These are phyloP conservation scores for Hemisphaericaspora subhashii DNA, from an alignment of 1,139 yeast genomes.

Conservation along the genomic window DNA sequence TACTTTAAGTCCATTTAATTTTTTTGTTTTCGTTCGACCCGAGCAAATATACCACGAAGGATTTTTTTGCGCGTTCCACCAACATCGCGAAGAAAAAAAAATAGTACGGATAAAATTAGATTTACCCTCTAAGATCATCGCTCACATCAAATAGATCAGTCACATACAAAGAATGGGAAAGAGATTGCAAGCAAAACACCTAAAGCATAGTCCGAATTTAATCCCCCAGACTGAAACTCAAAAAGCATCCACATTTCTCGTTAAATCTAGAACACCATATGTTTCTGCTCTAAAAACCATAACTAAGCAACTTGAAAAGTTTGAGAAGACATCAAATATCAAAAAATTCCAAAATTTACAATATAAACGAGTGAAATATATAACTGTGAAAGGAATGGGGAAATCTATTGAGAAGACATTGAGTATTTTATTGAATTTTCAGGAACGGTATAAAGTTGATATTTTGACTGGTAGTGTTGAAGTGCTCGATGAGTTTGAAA, in stretches of 20 bases:
- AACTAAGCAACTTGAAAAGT: conserved; percentile 43
- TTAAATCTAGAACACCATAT: conserved; percentile 61
- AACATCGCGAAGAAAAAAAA: no score
- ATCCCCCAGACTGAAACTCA: conserved; percentile 32
- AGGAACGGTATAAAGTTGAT: conserved; percentile 49
- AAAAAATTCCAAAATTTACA: conserved; percentile 40
- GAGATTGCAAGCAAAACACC: conserved; percentile 28
- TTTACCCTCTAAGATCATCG: no score
- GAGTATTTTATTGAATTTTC: conserved; percentile 52
- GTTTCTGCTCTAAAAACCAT: conserved; percentile 62
- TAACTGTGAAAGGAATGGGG: conserved; percentile 70
- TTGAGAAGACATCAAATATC: conserved; percentile 25
- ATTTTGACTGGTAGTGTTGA: conserved; percentile 56
- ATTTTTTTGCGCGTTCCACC: no score
- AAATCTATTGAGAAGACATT: conserved; percentile 57
- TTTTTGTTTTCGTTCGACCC: no score
- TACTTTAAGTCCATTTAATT: no score
- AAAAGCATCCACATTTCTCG: conserved; percentile 49
- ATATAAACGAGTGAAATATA: conserved; percentile 39
- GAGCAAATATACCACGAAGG: no score
- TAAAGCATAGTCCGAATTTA: conserved; percentile 48
- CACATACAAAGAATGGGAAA: conserved; percentile 5
- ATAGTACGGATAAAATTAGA: no score
- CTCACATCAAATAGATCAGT: no score
- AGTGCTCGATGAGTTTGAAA: conserved; percentile 59